Evolutionary conservation across 768 basidiomycete genomes (phyloP), one percentile per base, ranked within the genome.

Genomic region (Suillus variegatus): DNA sequence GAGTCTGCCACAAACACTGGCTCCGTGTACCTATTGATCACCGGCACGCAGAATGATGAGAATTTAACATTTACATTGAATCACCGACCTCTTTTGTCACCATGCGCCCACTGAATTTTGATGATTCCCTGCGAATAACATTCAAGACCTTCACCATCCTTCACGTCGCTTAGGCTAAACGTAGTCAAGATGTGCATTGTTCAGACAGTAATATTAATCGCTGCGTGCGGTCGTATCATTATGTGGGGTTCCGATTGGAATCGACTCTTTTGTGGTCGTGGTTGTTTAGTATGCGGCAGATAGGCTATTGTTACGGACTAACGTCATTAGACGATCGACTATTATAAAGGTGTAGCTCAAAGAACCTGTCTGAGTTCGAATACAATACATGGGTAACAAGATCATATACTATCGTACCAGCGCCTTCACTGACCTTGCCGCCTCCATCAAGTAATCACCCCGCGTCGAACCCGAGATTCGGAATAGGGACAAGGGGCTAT

Each of bases 131-230:
- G 58, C 95, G 91, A 47, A 96, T 87, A 22, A 98, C 90, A 71
- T 97, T 94, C 74, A 99, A 99, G 13, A 98, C 89, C 72, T 94
- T 92, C 69, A 99, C 91, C 0, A 94, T 97, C 62, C 95, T 85
- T 79, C 95, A 97, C 0, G 96, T 98, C 6, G 97, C 47, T n/a
- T 20, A 46, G 20, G 47, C 97, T 4, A 98, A 88, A 51, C 95
- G 87, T 97, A 99, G 79, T 99, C 96, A 32, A 99, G 81, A 72
- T 98, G 97, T n/a, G 95, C 96, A 76, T 99, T 97, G 35, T 55
- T 41, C 25, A 32, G 38, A 16, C 9, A 20, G 38, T 6, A 2
- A 20, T 12, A 16, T 25, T 43, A 54, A 14, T 22, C 18, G 38
- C 18, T 35, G 35, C 62, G 80, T 78, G 97, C 95, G 69, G 98